Base-by-base conservation (phyloP, 1,139 yeast species). In the Diutina catenulata region DNA sequence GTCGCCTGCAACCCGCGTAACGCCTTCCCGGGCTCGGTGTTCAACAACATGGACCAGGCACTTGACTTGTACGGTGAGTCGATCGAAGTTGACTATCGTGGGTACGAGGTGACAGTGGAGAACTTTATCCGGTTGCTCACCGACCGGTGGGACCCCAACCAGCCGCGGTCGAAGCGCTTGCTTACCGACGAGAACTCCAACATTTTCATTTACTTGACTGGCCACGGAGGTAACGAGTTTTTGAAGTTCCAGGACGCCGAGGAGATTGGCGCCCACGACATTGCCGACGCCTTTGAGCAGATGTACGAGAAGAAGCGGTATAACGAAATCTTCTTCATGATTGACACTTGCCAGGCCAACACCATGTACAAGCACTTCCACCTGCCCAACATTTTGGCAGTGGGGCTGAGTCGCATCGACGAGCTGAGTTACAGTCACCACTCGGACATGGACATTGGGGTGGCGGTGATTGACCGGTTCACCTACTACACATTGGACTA, bases 141-240 rank as follows among this genome's bases (percentile, higher is more conserved):
- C 0, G 97, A 91, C 53, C 71, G 97, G 46, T 91, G 97, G 95
- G 91, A 87, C 37, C 81, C 79, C 24, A 87, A 83, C 41, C 95
- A 91, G 48, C 97, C 98, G 3, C 69, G 95, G 43, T 82, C 94
- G 16, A 91, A 91, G 59, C 69, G 97, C 46, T 64, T 91, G 33
- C 63, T 88, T 45, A 87, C 97, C 0, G 97, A 91, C 59, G 96
- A 88, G 53, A 79, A 87, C 53, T 84, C 95, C 16, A 91, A 91
- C 55, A 86, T 91, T 38, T 84, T 91, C 57, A 82, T 91, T 28
- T 91, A 93, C 57, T 71, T 91, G 77, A 93, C 98, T 1, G 99
- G 99, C 13, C 99, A 91, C 58, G 99, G 99, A 13, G 99, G 99
- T 39, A 87, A 88, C 51, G 97, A 91, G 57, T 91, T 91, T 57